Percentiles rank a stretch among this genome's conserved stretches.
phyloP scores from a whole-genome alignment of 345 rosid species.

The Eucalyptus coolabah region DNA sequence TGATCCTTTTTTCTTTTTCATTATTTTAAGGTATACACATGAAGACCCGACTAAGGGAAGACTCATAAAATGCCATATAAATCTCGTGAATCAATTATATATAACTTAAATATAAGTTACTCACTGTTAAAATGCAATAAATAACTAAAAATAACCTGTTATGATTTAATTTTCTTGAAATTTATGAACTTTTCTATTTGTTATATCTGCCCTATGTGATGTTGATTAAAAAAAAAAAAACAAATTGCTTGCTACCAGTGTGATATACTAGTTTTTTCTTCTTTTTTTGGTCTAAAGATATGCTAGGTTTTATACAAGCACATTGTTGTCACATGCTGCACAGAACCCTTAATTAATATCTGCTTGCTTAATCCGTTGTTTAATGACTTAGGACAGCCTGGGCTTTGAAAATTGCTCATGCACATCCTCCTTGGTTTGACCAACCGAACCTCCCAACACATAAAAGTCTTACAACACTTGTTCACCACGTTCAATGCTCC shows the following conservation, averaged over 20 bases:
- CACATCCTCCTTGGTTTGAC: neutral
- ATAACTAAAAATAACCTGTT: neutral
- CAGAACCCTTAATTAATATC: neutral
- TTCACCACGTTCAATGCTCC: neutral
- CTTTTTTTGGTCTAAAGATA: neutral
- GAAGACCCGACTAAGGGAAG: accelerated
- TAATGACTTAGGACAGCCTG: neutral
- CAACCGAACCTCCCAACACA: neutral
- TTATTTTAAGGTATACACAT: neutral
- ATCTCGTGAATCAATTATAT: neutral
- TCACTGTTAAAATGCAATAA: accelerated
- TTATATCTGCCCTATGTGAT: neutral
- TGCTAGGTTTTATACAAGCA: neutral
- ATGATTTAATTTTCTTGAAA: neutral
- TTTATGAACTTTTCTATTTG: neutral
- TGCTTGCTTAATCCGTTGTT: neutral
- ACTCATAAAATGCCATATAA: neutral
- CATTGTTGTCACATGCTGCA: neutral
- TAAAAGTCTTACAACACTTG: neutral
- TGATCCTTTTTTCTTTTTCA: neutral
- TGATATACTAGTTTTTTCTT: neutral
- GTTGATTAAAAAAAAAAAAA: neutral
- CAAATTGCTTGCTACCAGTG: neutral
- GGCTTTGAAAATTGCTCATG: neutral
- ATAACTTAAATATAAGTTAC: neutral